Evolutionary conservation across 768 basidiomycete species (phyloP).

Genomic region (Polyporus arcularius): DNA sequence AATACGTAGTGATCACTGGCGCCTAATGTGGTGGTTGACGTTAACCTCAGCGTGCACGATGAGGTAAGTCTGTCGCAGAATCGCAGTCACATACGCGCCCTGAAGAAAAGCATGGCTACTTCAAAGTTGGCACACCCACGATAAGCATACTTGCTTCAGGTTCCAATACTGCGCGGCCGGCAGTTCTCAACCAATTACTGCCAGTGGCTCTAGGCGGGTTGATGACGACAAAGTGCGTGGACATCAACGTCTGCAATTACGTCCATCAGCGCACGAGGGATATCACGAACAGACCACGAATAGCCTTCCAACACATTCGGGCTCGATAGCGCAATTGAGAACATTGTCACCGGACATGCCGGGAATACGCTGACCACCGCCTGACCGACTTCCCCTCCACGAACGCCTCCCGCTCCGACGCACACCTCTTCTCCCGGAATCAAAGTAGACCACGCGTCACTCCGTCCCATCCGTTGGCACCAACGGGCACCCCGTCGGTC

Average conservation of each 20-base stretch:
- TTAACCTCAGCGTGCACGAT: not conserved
- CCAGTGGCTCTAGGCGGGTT: too few relatives aligned
- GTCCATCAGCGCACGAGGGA: too few relatives aligned
- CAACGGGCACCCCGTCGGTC: not conserved
- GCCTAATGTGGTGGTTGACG: not conserved
- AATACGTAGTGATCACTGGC: not conserved
- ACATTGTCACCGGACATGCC: not conserved
- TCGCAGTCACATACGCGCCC: too few relatives aligned
- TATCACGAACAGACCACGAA: not conserved
- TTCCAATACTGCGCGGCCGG: too few relatives aligned
- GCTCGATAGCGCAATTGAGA: not conserved
- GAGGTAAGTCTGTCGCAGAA: too few relatives aligned
- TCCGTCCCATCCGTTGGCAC: not conserved
- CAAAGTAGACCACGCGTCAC: not conserved
- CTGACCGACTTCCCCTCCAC: not conserved
- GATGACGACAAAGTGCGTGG: too few relatives aligned
- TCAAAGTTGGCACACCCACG: too few relatives aligned
- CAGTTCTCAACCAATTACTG: too few relatives aligned
- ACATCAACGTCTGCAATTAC: too few relatives aligned
- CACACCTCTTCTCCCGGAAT: not conserved
- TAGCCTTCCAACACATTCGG: not conserved
- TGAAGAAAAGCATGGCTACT: too few relatives aligned
- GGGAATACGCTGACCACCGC: not conserved
- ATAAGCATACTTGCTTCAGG: too few relatives aligned
- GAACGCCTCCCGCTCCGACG: not conserved